Evolutionary conservation across 2,329 filamentous ascomycete species (phyloP).

Genomic region (Lasiodiplodia sp.): DNA sequence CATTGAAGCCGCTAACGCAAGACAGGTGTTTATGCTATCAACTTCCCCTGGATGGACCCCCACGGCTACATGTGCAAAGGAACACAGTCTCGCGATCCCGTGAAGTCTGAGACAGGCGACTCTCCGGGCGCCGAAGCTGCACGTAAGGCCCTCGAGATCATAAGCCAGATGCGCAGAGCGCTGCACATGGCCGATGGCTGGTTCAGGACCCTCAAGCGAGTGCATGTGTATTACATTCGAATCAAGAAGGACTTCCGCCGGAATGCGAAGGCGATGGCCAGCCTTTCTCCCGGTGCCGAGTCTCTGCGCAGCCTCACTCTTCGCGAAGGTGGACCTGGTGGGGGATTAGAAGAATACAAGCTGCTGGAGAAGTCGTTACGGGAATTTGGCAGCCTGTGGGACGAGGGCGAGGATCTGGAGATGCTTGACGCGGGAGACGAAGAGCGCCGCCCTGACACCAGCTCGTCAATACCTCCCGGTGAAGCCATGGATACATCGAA

Average conservation of each 20-base stretch:
- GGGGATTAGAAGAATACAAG: slow-evolving; percentile 61
- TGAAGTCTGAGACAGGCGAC: slow-evolving; percentile 27
- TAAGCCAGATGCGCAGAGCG: slow-evolving; percentile 60
- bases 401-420: slow-evolving; percentile 44
- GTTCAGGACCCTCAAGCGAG: slow-evolving; percentile 60
- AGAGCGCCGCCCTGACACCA: slow-evolving; percentile 32
- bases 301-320: slow-evolving; percentile 49
- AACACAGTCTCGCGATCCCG: slow-evolving; percentile 32
- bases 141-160: slow-evolving; percentile 57
- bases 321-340: slow-evolving; percentile 41
- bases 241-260: slow-evolving; percentile 60
- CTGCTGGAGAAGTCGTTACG: slow-evolving; percentile 47
- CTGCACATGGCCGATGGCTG: slow-evolving; percentile 66
- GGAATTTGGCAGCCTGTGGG: slow-evolving; percentile 43
- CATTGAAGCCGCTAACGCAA: slow-evolving; percentile 27
- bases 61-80: slow-evolving; percentile 58
- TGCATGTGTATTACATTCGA: slow-evolving; percentile 61
- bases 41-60: slow-evolving; percentile 74
- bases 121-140: slow-evolving; percentile 52
- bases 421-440: slow-evolving; percentile 41
- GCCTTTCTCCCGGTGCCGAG: slow-evolving; percentile 36
- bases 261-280: slow-evolving; percentile 40
- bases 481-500: slow-evolving; percentile 18
- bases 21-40: slow-evolving; percentile 67
- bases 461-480: slow-evolving; percentile 25